Evolutionary conservation across 257 asterid species (phyloP).

Genomic region (Penstemon davidsonii): DNA sequence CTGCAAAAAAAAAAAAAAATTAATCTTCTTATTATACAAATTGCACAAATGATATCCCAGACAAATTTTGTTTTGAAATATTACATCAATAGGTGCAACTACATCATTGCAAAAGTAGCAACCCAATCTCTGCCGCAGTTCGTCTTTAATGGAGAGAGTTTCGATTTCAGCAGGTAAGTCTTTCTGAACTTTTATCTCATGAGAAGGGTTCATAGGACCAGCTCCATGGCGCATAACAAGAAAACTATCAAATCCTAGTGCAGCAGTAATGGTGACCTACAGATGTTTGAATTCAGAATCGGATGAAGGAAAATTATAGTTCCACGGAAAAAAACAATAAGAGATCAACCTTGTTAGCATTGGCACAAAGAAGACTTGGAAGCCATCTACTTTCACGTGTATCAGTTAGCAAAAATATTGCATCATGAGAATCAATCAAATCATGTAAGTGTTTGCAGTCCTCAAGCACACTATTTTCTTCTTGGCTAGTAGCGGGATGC

Average conservation of each 20-base stretch:
- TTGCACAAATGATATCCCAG: not conserved
- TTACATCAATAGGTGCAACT: conserved; percentile 95
- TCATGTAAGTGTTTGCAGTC: conserved; percentile 65
- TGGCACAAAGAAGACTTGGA: conserved; percentile 86
- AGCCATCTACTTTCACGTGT: conserved; percentile 99
- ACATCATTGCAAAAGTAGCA: conserved; percentile 97
- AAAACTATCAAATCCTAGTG: conserved; percentile 95
- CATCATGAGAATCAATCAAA: conserved; percentile 83
- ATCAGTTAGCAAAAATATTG: conserved; percentile 80
- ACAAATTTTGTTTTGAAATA: conserved; percentile 18
- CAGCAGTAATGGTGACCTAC: conserved; percentile 85
- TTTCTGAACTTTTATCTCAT: conserved; percentile 31
- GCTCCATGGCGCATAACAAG: conserved; percentile 98
- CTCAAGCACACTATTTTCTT: conserved; percentile 67
- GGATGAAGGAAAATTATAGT: conserved; percentile 4
- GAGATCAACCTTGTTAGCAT: conserved; percentile 70
- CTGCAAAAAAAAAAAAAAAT: conserved; percentile 42
- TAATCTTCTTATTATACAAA: conserved; percentile 9
- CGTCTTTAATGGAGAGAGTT: conserved; percentile 36
- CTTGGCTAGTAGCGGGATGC: conserved; percentile 71
- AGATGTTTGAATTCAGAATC: conserved; percentile 14
- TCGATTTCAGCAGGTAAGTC: conserved; percentile 44
- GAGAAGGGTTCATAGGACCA: conserved; percentile 55
- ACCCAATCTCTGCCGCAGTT: conserved; percentile 60
- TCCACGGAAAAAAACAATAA: not conserved